These are phyloP conservation scores for Cryptosporidium ryanae DNA, from an alignment of 169 alveolate genomes.

Conservation along the genomic window DNA sequence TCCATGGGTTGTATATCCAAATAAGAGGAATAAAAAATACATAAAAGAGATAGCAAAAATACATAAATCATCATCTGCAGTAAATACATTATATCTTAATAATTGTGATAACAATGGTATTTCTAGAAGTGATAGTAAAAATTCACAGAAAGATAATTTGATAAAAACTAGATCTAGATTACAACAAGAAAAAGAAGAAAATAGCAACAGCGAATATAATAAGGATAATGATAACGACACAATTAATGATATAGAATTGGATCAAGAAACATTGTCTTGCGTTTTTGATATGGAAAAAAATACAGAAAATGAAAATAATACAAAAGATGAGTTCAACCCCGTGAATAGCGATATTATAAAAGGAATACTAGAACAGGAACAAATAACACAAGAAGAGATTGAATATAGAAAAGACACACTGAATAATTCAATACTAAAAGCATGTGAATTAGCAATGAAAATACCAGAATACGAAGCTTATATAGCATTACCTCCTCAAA, in stretches of 20 bases:
- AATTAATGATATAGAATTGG: background rate
- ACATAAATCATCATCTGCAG: background rate
- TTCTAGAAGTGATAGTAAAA: background rate
- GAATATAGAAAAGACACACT: constrained; percentile 46
- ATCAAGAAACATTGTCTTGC: background rate
- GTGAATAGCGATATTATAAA: too few species aligned
- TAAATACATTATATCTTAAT: background rate
- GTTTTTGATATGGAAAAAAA: too few species aligned
- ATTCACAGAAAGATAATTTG: background rate
- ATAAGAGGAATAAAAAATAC: constrained; percentile 32
- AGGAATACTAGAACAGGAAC: constrained; percentile 11
- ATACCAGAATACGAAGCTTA: constrained; percentile 63
- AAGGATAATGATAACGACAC: too few species aligned
- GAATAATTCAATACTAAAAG: constrained; percentile 45
- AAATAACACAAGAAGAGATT: constrained; percentile 53
- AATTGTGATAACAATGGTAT: background rate
- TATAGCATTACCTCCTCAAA: constrained; percentile 38
- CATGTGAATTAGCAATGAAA: constrained; percentile 55
- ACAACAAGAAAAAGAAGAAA: background rate
- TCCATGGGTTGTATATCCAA: constrained; percentile 71
- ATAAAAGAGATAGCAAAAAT: background rate
- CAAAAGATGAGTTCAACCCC: too few species aligned
- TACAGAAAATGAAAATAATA: background rate
- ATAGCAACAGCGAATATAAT: too few species aligned
- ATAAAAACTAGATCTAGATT: background rate